Percentiles rank a stretch among this genome's conserved stretches.
Evolutionary conservation across 208 protist genomes (phyloP).

Genomic region (Acanthamoeba castellanii): DNA sequence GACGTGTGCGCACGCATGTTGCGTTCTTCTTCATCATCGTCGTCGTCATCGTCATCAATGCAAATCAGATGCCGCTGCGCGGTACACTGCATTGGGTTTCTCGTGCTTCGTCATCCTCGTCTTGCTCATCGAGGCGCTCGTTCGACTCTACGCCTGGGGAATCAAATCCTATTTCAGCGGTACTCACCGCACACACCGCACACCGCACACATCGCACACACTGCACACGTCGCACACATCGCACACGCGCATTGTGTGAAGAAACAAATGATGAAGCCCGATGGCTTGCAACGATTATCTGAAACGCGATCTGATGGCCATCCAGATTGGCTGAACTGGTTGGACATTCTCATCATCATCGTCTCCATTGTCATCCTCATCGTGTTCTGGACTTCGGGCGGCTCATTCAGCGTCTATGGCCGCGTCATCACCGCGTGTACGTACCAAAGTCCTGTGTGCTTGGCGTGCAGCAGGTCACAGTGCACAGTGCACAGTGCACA

Average conservation of each 20-base stretch:
- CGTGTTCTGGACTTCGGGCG: neutral
- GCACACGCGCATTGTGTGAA: neutral
- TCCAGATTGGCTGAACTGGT: slow-evolving; percentile 30
- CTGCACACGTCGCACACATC: neutral
- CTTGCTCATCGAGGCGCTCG: neutral
- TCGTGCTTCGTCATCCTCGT: slow-evolving; percentile 43
- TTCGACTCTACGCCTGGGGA: neutral
- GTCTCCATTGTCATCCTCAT: slow-evolving; percentile 51
- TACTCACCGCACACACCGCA: neutral
- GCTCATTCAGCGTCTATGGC: slow-evolving; percentile 36
- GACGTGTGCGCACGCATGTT: neutral
- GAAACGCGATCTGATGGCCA: neutral
- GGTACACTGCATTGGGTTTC: slow-evolving; percentile 5
- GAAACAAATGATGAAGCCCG: neutral
- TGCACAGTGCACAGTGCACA: no score
- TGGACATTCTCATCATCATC: slow-evolving; percentile 60
- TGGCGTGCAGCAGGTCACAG: no score
- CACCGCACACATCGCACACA: neutral
- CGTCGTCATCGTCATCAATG: no score
- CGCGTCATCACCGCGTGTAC: neutral
- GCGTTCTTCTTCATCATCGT: neutral
- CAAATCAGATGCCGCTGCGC: no score
- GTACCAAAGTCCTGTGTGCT: neutral
- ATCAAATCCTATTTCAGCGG: neutral
- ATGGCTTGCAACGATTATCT: neutral